phyloP scores from a whole-genome alignment of 805 yeast genomes.

The Ogataea methylovora region DNA sequence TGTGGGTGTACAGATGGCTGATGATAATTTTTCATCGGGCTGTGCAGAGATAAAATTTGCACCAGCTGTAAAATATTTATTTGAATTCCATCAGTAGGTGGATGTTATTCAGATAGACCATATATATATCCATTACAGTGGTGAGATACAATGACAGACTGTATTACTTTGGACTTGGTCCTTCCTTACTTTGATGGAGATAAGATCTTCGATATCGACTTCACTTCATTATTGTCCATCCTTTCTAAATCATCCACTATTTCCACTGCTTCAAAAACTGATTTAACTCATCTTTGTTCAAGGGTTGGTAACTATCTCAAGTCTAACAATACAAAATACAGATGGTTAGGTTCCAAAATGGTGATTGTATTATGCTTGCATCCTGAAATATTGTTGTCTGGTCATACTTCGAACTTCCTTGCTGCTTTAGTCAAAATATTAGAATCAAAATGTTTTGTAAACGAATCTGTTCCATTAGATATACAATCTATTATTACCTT shows the following conservation, averaged over 20 bases:
- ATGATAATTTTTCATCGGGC: too few relatives aligned
- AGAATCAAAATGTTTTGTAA: constrained; percentile 28
- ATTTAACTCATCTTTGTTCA: constrained; percentile 42
- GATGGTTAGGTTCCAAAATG: constrained; percentile 57
- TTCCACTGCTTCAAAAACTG: constrained; percentile 37
- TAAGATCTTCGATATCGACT: constrained; percentile 13
- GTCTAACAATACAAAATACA: constrained; percentile 34
- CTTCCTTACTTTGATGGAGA: constrained; percentile 20
- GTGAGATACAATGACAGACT: too few relatives aligned
- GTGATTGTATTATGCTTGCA: constrained; percentile 32
- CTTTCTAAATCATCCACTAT: constrained; percentile 24
- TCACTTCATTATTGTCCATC: constrained; percentile 14
- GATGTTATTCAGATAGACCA: too few relatives aligned
- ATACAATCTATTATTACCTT: constrained; percentile 18
- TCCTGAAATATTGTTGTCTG: constrained; percentile 30
- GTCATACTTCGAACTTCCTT: constrained; percentile 33
- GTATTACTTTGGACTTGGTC: constrained; percentile 13
- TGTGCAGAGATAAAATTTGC: too few relatives aligned
- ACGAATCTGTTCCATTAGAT: constrained; percentile 20
- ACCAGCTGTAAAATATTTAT: too few relatives aligned
- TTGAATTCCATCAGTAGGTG: too few relatives aligned
- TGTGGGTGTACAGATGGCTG: too few relatives aligned
- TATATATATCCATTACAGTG: too few relatives aligned
- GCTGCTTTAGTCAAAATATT: constrained; percentile 33
- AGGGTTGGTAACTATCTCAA: constrained; percentile 35